Conservation (phyloP, 768 basidiomycete genomes). For the Saitozyma podzolica region DNA sequence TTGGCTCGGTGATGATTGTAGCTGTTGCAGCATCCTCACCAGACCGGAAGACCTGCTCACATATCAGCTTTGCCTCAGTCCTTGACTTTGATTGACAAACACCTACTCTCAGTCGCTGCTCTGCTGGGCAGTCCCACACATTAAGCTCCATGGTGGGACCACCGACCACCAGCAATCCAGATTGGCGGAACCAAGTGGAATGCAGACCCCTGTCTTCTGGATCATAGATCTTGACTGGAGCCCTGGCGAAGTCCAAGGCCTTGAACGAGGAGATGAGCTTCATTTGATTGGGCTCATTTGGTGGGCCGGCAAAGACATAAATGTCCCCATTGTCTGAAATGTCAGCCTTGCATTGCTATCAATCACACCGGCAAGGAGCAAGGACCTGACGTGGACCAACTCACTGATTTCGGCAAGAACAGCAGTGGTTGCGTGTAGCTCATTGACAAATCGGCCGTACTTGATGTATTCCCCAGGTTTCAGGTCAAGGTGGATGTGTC, state of each 20-base stretch:
- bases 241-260: conserved; percentile 24
- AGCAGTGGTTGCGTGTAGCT: conserved; percentile 36
- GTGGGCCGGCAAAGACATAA: conserved; percentile 33
- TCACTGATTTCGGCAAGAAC: conserved; percentile 41
- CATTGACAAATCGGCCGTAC: conserved; percentile 39
- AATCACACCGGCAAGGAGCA: not conserved
- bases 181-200: conserved; percentile 39
- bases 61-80: conserved; percentile 1
- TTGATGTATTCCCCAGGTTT: conserved; percentile 22
- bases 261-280: conserved; percentile 35
- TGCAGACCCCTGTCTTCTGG: conserved; percentile 12
- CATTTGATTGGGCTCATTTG: conserved; percentile 21
- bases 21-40: conserved; percentile 17
- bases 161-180: conserved; percentile 32
- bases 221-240: not conserved
- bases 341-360: conserved; percentile 2
- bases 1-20: conserved; percentile 37
- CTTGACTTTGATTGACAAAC: not conserved
- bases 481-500: conserved; percentile 22
- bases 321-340: conserved; percentile 37
- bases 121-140: conserved; percentile 46
- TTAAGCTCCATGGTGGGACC: conserved; percentile 31
- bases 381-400: conserved; percentile 7
- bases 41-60: conserved; percentile 11
- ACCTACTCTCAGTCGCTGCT: conserved; percentile 36